Evolutionary conservation across 179 eudicot genomes (phyloP), one percentile per base, ranked within the genome.

Genomic region (Drosera spatulata): DNA sequence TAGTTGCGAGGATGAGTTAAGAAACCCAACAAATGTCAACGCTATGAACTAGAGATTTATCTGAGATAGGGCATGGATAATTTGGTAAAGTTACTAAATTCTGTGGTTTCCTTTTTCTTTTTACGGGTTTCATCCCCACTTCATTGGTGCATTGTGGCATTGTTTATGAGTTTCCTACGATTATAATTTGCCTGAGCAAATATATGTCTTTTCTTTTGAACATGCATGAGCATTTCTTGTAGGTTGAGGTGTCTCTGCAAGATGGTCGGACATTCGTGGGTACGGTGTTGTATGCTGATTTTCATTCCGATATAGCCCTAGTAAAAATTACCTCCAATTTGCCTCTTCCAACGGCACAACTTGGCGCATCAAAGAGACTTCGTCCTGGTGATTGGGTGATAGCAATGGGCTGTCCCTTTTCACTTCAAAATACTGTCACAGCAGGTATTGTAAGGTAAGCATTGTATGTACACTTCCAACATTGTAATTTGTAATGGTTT

Each of bases 321-420:
- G 83, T 91, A 37, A 91, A 79, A 70, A 88, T 91, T 69, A 81
- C 80, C 45, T 77, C 95, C 0, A 88, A 77, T 69, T 63, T 82
- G 67, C 96, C 98, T 43, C 86, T 91, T 62, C 98, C 98, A 54
- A 66, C 79, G 37, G 98, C 98, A 41, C 84, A 79, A 76, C 85
- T 91, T 55, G 96, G 96, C 55, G 58, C 78, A 50, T 91, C 96
- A 49, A 77, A 75, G 69, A 81, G 76, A 74, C 98, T 91, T 75
- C 96, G 96, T 64, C 96, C 96, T 39, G 98, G 98, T 58, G 98
- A 91, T 64, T 88, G 96, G 96, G 98, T 86, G 66, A 64, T 91
- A 67, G 95, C 98, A 59, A 54, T 88, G 86, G 98, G 98, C 41
- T 88, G 96, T 58, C 98, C 98, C 41, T 90, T 84, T 73, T 80